phyloP scores from a whole-genome alignment of 352 stramenopile species.

The Phytophthora nicotianae region DNA sequence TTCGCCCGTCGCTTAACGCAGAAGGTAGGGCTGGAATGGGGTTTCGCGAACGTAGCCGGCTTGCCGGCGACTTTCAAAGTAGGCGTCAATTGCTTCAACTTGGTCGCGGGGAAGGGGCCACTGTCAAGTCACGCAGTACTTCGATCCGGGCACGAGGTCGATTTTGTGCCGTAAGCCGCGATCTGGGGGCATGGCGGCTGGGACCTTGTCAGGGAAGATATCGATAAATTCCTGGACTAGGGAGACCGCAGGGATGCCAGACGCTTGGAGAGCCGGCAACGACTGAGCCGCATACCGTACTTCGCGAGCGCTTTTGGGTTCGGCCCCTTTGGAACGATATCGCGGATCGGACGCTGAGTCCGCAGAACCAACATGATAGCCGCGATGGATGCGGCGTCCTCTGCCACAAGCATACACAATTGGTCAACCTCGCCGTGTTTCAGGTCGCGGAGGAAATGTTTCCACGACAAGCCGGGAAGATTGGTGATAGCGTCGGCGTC shows the following conservation, averaged over 20 bases:
- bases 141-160: background rate
- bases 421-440: background rate
- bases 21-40: slow-evolving; percentile 3
- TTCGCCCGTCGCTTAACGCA: no score
- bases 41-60: background rate
- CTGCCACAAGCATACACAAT: background rate
- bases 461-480: slow-evolving; percentile 8
- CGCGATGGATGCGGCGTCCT: background rate
- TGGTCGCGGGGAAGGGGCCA: background rate
- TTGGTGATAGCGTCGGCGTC: background rate
- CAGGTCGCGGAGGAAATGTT: slow-evolving; percentile 26
- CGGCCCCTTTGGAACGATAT: no score
- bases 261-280: no score
- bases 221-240: background rate
- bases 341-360: no score
- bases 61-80: background rate
- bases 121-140: background rate
- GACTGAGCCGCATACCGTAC: no score
- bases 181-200: background rate
- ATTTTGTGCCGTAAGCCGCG: background rate
- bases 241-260: background rate
- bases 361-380: no score
- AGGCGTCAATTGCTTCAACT: background rate
- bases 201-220: background rate
- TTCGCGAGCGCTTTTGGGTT: no score